Percentiles rank a stretch among this genome's conserved stretches.
Conservation (phyloP, 805 yeast genomes). For the Hermanozyma aechmeae region DNA sequence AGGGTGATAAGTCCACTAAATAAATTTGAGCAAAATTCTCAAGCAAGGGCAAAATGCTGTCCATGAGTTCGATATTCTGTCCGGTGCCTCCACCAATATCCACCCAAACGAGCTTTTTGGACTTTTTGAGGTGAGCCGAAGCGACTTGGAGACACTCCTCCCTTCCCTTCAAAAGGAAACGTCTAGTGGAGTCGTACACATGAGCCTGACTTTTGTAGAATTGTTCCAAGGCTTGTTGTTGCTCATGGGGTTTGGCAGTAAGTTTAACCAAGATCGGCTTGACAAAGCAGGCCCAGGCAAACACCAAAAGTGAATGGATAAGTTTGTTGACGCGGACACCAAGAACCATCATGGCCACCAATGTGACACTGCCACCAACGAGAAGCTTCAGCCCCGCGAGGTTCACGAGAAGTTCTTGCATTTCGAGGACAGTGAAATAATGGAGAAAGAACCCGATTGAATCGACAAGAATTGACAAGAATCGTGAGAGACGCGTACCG, state of each 20-base stretch:
- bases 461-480: not conserved
- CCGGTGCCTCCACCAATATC: constrained; percentile 90
- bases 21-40: constrained; percentile 54
- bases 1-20: constrained; percentile 68
- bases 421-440: too few species aligned
- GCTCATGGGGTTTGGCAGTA: constrained; percentile 22
- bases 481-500: not conserved
- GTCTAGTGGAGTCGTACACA: constrained; percentile 66
- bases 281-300: constrained; percentile 45
- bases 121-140: constrained; percentile 38
- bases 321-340: constrained; percentile 12
- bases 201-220: constrained; percentile 73
- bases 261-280: constrained; percentile 40
- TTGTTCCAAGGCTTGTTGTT: constrained; percentile 54
- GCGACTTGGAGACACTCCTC: constrained; percentile 54
- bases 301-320: constrained; percentile 19
- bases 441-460: too few species aligned
- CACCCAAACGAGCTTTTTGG: constrained; percentile 51
- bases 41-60: constrained; percentile 38
- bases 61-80: constrained; percentile 70
- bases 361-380: constrained; percentile 10
- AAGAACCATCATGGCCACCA: constrained; percentile 9
- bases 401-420: constrained; percentile 3
- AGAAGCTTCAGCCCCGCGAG: constrained; percentile 7
- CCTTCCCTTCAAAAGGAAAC: constrained; percentile 60